Evolutionary conservation across 257 asterid genomes (phyloP).

Genomic region (Lavandula angustifolia): DNA sequence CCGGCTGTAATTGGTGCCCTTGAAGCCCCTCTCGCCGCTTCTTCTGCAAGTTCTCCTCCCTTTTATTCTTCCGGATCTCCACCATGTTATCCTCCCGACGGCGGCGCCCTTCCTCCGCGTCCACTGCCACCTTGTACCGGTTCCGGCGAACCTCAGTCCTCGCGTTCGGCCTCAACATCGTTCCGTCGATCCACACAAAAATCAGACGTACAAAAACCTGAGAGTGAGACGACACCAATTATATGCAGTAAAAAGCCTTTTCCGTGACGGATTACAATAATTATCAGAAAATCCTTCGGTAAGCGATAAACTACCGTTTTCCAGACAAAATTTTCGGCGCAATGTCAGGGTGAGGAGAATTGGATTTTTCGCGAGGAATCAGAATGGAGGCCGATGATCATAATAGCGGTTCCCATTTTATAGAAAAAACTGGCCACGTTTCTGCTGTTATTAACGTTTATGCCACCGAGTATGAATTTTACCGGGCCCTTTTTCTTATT

Average conservation of each 20-base stretch:
- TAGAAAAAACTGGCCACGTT: no score
- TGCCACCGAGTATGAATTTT: no score
- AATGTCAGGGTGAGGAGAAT: background rate
- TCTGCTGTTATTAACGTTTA: no score
- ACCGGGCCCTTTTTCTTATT: no score
- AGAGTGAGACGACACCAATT: constrained; percentile 1
- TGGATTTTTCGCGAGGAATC: constrained; percentile 6
- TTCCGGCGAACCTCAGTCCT: constrained; percentile 89
- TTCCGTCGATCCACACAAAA: constrained; percentile 36
- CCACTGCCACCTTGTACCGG: constrained; percentile 95
- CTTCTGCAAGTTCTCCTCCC: constrained; percentile 86
- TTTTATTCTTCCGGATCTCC: constrained; percentile 89
- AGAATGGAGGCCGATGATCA: constrained; percentile 25
- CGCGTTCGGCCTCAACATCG: constrained; percentile 88
- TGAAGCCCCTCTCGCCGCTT: constrained; percentile 94
- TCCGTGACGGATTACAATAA: background rate
- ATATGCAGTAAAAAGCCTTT: background rate
- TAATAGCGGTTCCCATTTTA: constrained; percentile 29
- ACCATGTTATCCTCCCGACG: constrained; percentile 92
- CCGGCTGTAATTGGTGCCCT: constrained; percentile 57
- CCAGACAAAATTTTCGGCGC: background rate
- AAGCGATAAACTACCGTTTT: background rate
- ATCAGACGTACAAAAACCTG: background rate
- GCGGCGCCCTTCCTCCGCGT: constrained; percentile 91
- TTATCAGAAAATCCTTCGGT: constrained; percentile 6